phyloP scores from a whole-genome alignment of 1,284 basidiomycete species.

The Puccinia triticina region DNA sequence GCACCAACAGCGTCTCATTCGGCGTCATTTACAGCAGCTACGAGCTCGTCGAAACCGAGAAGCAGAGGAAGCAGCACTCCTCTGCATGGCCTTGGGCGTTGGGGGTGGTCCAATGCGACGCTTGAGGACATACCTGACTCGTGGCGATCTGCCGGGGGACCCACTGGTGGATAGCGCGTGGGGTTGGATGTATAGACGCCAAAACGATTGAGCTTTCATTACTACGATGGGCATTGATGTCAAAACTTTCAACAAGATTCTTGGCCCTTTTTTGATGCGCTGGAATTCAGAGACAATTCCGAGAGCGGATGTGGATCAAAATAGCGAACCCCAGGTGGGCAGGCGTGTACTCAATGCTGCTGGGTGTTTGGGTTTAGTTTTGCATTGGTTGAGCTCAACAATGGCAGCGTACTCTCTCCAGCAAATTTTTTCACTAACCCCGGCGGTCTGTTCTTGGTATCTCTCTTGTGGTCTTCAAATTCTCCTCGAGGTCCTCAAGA shows the following conservation, averaged over 20 bases:
- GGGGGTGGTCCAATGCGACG: too few relatives aligned
- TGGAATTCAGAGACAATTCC: background rate
- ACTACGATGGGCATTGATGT: slow-evolving; percentile 10
- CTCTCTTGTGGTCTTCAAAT: background rate
- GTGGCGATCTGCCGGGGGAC: too few relatives aligned
- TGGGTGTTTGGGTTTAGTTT: background rate
- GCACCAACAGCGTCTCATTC: too few relatives aligned
- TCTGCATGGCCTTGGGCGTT: too few relatives aligned
- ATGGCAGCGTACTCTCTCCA: slow-evolving; percentile 7
- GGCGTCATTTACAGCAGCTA: too few relatives aligned
- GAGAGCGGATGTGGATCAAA: background rate
- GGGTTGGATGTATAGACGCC: background rate
- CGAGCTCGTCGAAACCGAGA: too few relatives aligned
- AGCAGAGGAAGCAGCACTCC: too few relatives aligned
- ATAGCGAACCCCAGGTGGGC: background rate
- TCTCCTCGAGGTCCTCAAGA: background rate
- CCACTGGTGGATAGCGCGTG: too few relatives aligned
- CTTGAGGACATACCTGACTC: too few relatives aligned
- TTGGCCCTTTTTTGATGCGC: background rate
- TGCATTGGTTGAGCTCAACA: too few relatives aligned
- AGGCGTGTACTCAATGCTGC: background rate
- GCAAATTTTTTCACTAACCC: background rate
- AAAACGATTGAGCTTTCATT: background rate
- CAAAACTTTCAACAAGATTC: background rate
- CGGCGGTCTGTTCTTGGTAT: background rate